Base-by-base conservation (phyloP, 2,329 filamentous ascomycete genomes). In the Microdochium paspali region DNA sequence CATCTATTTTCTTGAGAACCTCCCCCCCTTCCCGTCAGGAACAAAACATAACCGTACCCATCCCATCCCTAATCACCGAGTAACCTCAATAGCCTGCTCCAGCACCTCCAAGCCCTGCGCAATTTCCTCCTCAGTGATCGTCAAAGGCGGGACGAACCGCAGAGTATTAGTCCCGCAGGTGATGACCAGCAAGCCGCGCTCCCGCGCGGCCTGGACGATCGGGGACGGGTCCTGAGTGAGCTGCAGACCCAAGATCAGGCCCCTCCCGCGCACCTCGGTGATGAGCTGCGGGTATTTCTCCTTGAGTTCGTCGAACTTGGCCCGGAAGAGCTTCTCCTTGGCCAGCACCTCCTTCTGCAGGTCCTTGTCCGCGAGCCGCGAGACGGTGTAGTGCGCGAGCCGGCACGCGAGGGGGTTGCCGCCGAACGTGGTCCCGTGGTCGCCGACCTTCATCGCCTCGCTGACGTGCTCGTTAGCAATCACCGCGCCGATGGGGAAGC, bases 371-470 rank as follows among this genome's bases (percentile, higher is more conserved):
- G 87, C 76, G 4, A 98, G 77, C 23, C 88, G 80, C 26, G 74
- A 76, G 48, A 98, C 82, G 50, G 96, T 86, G 69, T 95, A 81
- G 63, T 95, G 87, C 7, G 87, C 93, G 9, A 97, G 71, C 26
- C 90, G 80, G 59, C 81, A 88, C 2, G 86, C 90, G 32, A 96
- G 76, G 7, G 90, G 90, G 69, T 95, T 96, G 35, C 90, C 90
- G 48, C 90, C 90, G 58, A 95, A 96, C 0, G 90, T 96, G 15
- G 90, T 96, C 45, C 90, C 90, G 67, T 96, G 90, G 64, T 96
- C 90, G 49, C 90, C 88, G 26, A 76, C 64, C 55, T 72, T 69
- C 56, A 80, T 78, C 58, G 83, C 82, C 46, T 83, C 76, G 24
- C 80, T 82, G 1, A 94, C 87, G 23, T 74, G 70, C 47, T 60